Base-by-base conservation (phyloP, 345 rosid species). In the Citrus hindsii region DNA sequence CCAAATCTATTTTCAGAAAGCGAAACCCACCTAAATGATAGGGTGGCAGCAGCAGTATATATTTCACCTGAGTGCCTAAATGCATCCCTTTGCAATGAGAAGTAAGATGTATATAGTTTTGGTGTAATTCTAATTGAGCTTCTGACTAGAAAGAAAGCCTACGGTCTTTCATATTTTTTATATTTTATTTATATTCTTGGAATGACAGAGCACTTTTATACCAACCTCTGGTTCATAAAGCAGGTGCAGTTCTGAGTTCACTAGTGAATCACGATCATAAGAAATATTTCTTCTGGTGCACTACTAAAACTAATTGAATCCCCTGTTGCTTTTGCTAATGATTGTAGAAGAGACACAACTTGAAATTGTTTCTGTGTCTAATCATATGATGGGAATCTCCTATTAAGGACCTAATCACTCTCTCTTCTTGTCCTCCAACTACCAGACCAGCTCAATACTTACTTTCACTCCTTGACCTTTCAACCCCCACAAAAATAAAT, bases 311-410 rank as follows among this genome's bases (percentile, higher is more conserved):
- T 27, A 19, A 21, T 66, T 19, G 48, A 70, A 51, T 37, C 8
- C 9, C 6, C 8, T 9, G 21, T 62, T 75, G 61, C 28, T 42
- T 75, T 62, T 13, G 27, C 42, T 40, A 63, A 74, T 62, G 28
- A 74, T 62, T 18, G 69, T 21, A 12, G 38, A 74, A 74, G 21
- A 74, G 71, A 73, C 65, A 53, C 66, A 51, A 38, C 48, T 38
- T 22, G 69, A 12, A 82, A 64, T 24, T 16, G 46, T 32, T 32
- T 24, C 28, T 10, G 35, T 28, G 63, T 75, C 33, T 33, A 73
- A 85, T 85, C 62, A 82, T 78, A n/a, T 71, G 69, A 71, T 38
- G 19, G 72, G 83, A 82, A 79, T 82, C 79, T 79, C 21, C 56
- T 35, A 51, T 69, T 69, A 24, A 16, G 59, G 71, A 66, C 67